Evolutionary conservation across 2,329 filamentous ascomycete genomes (phyloP), one percentile per base, ranked within the genome.

Genomic region (Cercospora berteroae): DNA sequence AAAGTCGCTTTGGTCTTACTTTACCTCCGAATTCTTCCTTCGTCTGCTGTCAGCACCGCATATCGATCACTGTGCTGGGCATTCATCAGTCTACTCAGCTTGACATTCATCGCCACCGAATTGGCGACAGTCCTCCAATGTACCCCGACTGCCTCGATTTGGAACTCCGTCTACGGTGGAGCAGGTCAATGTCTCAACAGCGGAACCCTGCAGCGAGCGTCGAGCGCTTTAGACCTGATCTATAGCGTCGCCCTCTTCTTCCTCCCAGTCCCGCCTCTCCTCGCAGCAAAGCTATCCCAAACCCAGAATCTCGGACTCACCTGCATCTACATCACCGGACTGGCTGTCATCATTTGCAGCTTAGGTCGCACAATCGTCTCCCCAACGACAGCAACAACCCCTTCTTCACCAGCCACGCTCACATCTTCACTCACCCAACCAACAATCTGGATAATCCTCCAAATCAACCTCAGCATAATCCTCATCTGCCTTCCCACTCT

Each of bases 381-480:
- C 13, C 36, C 25, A 16, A 36, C 55, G 61, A 65, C 25, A 57
- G 8, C 20, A 9, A 56, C 12, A n/a, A 2, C 29, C 33, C 44
- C 33, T 44, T 39, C 36, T 8, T 2, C 7, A n/a, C 16, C 36
- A 39, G 36, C 36, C 36, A 39, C 36, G 16, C 36, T 39, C 36
- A 18, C 23, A 36, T 48, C 44, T 25, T 65, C 36, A 66, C 60
- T 60, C 12, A 63, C 36, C 25, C 44, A 58, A 12, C 59, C 62
- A 27, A 44, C 36, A 27, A 55, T 66, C 42, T 68, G 67, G 67
- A 58, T 59, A 13, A 23, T 66, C n/a, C 44, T 63, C 10, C 58
- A 68, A 57, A 16, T 64, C 42, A 63, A 68, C 31, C 59, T 68
- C 27, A 48, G 48, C 31, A 48, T 68, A n/a, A 52, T 68, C n/a